phyloP scores from a whole-genome alignment of 2,329 filamentous ascomycete species.

The Aulographum hederae region DNA sequence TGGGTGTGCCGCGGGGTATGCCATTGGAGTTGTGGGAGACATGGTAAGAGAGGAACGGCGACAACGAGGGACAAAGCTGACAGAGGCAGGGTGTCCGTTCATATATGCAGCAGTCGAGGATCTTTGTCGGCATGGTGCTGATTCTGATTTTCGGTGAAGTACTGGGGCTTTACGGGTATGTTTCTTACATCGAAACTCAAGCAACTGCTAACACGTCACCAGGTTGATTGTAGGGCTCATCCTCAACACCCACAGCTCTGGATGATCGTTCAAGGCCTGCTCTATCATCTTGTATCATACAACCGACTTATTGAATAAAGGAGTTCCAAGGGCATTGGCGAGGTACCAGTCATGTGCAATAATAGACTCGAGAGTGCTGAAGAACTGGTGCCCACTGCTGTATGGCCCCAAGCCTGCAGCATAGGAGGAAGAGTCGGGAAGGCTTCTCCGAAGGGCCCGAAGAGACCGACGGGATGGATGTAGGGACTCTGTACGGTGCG shows the following conservation, averaged over 20 bases:
- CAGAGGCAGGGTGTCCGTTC: conserved; percentile 52
- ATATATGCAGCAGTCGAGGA: conserved; percentile 89
- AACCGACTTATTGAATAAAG: no score
- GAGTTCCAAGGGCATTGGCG: no score
- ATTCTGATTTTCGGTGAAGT: conserved; percentile 99
- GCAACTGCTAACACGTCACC: conserved; percentile 8
- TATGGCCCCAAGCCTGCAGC: no score
- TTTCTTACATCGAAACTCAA: conserved; percentile 6
- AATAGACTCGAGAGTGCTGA: no score
- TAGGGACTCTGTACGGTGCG: no score
- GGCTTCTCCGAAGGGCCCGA: no score
- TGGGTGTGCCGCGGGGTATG: conserved; percentile 27
- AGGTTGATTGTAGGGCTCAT: conserved; percentile 88
- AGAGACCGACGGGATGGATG: no score
- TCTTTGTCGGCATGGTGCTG: conserved; percentile 97
- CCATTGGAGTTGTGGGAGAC: conserved; percentile 91
- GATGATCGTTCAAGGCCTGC: conserved; percentile 18
- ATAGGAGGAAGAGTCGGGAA: no score
- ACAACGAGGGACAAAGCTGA: no score
- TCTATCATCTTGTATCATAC: no score
- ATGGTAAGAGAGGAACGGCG: conserved; percentile 36
- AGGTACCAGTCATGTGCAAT: no score
- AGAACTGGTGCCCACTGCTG: no score
- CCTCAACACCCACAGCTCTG: conserved; percentile 71
- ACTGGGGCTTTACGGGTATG: conserved; percentile 85